Percentiles rank a stretch among this genome's conserved stretches.
These are phyloP conservation scores for Fusarium nematophilum DNA, from an alignment of 2,329 filamentous ascomycete genomes.

Conservation along the genomic window DNA sequence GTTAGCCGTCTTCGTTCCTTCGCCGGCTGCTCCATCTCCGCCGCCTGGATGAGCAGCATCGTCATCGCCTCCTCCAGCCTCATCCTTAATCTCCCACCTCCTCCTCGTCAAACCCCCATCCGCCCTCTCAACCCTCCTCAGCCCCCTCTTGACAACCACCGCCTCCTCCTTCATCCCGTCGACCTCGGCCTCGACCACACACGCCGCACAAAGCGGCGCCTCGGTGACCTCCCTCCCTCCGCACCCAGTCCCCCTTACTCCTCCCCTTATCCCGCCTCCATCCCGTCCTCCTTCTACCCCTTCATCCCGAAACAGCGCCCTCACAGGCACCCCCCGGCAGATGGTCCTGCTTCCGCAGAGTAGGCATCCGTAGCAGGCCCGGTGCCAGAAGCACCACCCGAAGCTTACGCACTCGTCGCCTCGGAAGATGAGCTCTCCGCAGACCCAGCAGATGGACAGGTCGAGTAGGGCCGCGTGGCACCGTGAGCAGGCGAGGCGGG, in stretches of 20 bases:
- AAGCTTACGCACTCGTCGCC: constrained; percentile 67
- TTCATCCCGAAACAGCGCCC: constrained; percentile 47
- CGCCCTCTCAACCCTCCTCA: constrained; percentile 55
- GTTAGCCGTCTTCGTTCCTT: constrained; percentile 11
- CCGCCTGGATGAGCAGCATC: neutral
- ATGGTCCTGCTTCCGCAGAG: constrained; percentile 59
- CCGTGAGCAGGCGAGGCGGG: constrained; percentile 60
- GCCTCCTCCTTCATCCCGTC: constrained; percentile 46
- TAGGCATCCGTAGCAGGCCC: constrained; percentile 66
- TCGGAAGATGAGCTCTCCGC: constrained; percentile 65
- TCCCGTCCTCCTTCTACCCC: neutral
- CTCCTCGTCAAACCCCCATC: constrained; percentile 60
- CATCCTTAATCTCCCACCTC: constrained; percentile 54
- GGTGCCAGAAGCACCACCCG: constrained; percentile 72
- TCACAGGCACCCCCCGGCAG: constrained; percentile 49
- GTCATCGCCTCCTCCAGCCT: constrained; percentile 13
- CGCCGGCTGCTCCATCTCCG: constrained; percentile 12
- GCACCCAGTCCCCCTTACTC: neutral
- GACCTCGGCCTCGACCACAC: constrained; percentile 54
- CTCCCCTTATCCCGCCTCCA: constrained; percentile 16
- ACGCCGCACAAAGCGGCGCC: constrained; percentile 63
- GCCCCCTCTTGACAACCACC: constrained; percentile 54
- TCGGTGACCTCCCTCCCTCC: constrained; percentile 55
- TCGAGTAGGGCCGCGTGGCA: constrained; percentile 63
- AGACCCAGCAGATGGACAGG: constrained; percentile 68